A percentile compares a stretch with the other conserved stretches of the same genome.
Conservation (phyloP, 192 early-diverging fungal genomes). For the Polychytrium aggregatum region DNA sequence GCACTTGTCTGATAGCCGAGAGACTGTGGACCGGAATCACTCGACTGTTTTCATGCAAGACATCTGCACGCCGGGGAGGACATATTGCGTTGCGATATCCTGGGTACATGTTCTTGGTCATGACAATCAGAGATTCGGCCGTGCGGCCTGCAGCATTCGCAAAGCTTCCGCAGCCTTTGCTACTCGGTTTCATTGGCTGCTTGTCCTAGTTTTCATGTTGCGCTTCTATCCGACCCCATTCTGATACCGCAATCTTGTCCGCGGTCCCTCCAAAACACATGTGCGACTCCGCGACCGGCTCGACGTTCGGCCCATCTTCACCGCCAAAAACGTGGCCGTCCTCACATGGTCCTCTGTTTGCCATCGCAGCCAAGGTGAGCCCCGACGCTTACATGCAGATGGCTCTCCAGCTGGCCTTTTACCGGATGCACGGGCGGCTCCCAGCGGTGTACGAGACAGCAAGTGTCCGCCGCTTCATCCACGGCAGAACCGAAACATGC, state of each 20-base stretch:
- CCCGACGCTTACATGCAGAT: conserved; percentile 82
- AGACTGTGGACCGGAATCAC: conserved; percentile 61
- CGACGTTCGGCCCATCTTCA: not conserved
- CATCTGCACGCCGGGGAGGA: too few relatives aligned
- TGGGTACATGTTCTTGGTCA: not conserved
- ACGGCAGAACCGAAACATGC: conserved; percentile 81
- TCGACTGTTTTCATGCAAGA: conserved; percentile 27
- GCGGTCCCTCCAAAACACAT: too few relatives aligned
- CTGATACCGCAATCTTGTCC: too few relatives aligned
- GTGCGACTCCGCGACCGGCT: too few relatives aligned
- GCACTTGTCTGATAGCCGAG: conserved; percentile 38
- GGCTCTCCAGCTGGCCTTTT: conserved; percentile 74
- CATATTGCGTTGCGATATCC: too few relatives aligned
- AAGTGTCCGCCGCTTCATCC: conserved; percentile 63
- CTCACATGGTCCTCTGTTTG: conserved; percentile 46
- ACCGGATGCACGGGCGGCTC: conserved; percentile 49
- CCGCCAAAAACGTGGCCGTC: too few relatives aligned
- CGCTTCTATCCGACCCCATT: too few relatives aligned
- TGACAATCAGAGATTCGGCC: too few relatives aligned
- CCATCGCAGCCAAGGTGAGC: conserved; percentile 52
- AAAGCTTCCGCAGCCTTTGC: too few relatives aligned
- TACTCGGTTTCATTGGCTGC: too few relatives aligned
- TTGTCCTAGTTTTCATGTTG: too few relatives aligned
- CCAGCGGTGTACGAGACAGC: conserved; percentile 79
- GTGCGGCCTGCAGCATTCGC: too few relatives aligned